A percentile compares a stretch with the other conserved stretches of the same genome.
These are phyloP conservation scores for Xylariaceae sp. DNA, from an alignment of 2,329 filamentous ascomycete species.

Conservation along the genomic window DNA sequence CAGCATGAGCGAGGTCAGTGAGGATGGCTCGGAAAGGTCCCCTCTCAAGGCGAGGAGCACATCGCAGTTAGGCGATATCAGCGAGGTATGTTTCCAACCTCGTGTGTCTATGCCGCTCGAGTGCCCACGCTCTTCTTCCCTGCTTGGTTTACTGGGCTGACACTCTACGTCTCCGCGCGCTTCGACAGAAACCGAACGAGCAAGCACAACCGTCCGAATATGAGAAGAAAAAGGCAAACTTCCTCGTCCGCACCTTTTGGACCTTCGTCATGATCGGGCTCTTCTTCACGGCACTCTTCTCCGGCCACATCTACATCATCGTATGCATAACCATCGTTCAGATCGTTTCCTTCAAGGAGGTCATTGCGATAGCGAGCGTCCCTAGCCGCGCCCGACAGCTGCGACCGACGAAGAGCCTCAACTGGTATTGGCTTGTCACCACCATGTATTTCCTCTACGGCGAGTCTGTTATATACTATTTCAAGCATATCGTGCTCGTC, in stretches of 20 bases:
- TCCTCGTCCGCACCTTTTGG: conserved; percentile 95
- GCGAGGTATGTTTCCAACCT: conserved; percentile 30
- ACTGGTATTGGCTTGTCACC: conserved; percentile 98
- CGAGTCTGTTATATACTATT: conserved; percentile 99
- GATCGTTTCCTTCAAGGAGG: conserved; percentile 97
- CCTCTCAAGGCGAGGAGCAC: conserved; percentile 27
- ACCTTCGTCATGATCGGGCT: conserved; percentile 93
- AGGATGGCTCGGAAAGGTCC: conserved; percentile 42
- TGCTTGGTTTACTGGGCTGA: background rate
- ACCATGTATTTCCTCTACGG: conserved; percentile 99
- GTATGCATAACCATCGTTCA: conserved; percentile 88
- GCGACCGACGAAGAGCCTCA: conserved; percentile 89
- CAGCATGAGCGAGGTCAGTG: conserved; percentile 67
- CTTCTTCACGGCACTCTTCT: conserved; percentile 90
- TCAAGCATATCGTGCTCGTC: conserved; percentile 96
- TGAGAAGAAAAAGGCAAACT: conserved; percentile 98
- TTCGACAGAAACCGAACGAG: conserved; percentile 38
- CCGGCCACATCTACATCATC: conserved; percentile 96
- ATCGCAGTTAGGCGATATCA: conserved; percentile 33
- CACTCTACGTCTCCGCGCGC: background rate
- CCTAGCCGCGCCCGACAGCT: conserved; percentile 86
- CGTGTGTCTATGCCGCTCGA: background rate
- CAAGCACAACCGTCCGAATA: conserved; percentile 59
- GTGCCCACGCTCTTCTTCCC: background rate
- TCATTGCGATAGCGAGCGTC: conserved; percentile 95